Evolutionary conservation across 495 filamentous ascomycete species (phyloP).

Genomic region (Penicillium daleae): DNA sequence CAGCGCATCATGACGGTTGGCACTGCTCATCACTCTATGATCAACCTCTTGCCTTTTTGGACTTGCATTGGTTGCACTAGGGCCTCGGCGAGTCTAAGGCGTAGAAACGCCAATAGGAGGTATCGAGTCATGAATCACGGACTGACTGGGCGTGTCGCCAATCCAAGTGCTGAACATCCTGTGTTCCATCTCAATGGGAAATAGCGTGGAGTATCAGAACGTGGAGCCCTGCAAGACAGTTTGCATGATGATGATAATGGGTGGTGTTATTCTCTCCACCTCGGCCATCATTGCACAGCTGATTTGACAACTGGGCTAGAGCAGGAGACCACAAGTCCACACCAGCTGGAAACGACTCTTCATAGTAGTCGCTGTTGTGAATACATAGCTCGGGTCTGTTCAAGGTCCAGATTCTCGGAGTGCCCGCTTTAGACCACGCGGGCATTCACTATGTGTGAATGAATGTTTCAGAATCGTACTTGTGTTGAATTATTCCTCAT

Average conservation of each 20-base stretch:
- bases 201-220: constrained; percentile 20
- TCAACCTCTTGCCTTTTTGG: constrained; percentile 4
- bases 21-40: neutral
- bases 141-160: neutral
- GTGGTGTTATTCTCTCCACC: constrained; percentile 14
- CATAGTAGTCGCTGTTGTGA: neutral
- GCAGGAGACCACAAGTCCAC: neutral
- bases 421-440: constrained; percentile 8
- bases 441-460: neutral
- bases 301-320: neutral
- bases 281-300: constrained; percentile 13
- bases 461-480: neutral
- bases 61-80: constrained; percentile 16
- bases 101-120: constrained; percentile 13
- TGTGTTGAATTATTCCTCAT: neutral
- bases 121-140: neutral
- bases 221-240: constrained; percentile 6
- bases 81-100: constrained; percentile 9
- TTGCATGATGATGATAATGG: constrained; percentile 19
- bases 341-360: neutral
- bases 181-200: constrained; percentile 13
- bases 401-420: constrained; percentile 11
- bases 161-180: neutral
- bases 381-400: neutral
- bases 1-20: neutral